Evolutionary conservation across 139 green algal genomes (phyloP).

Genomic region (Mesostigma viride): DNA sequence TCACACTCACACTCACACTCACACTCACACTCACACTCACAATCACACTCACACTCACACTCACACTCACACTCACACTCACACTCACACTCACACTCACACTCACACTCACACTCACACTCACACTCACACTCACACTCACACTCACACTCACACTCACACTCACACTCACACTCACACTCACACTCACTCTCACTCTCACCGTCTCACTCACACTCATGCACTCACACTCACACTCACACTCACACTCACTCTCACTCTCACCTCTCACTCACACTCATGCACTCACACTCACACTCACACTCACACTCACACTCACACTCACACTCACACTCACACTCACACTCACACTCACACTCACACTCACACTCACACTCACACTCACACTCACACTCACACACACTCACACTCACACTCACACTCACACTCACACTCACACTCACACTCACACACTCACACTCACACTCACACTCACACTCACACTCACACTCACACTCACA

Average conservation of each 20-base stretch:
- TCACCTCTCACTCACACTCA: background rate
- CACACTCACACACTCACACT: background rate
- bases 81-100: background rate
- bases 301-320: no score
- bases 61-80: background rate
- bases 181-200: background rate
- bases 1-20: no score
- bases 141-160: background rate
- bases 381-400: no score
- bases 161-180: background rate
- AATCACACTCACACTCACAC: background rate
- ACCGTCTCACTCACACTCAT: background rate
- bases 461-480: background rate
- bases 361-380: no score
- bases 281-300: no score
- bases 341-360: no score
- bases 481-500: no score
- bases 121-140: background rate
- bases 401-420: no score
- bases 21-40: background rate
- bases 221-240: background rate
- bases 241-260: background rate
- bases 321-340: no score
- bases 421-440: background rate
- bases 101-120: background rate